A percentile compares a stretch with the other conserved stretches of the same genome.
phyloP scores from a whole-genome alignment of 257 asterid genomes.

The Solanum virginianum region DNA sequence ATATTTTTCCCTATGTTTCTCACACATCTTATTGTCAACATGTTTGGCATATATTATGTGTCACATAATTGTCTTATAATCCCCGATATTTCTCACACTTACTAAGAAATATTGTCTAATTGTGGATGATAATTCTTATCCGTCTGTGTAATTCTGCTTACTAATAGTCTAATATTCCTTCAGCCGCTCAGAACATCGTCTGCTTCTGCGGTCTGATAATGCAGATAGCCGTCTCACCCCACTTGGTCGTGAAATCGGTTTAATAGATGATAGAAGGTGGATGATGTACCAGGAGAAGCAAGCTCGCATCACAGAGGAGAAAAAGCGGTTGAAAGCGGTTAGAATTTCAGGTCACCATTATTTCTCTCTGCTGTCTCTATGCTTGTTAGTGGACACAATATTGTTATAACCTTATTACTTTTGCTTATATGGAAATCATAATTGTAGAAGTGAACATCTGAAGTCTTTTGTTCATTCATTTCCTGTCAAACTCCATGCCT shows the following conservation, averaged over 20 bases:
- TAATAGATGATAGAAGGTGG: conserved; percentile 83
- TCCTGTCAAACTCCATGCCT: not conserved
- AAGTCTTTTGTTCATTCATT: not conserved
- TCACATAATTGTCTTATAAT: too few relatives aligned
- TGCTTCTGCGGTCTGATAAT: conserved; percentile 87
- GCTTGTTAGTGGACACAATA: not conserved
- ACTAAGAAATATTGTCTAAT: not conserved
- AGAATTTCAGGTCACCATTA: conserved; percentile 56
- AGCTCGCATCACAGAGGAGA: conserved; percentile 67
- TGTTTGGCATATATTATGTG: too few relatives aligned
- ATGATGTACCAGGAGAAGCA: conserved; percentile 75
- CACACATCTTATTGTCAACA: too few relatives aligned
- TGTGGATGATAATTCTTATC: not conserved
- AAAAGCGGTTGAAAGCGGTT: conserved; percentile 57
- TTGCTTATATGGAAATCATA: not conserved
- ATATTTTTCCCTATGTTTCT: too few relatives aligned
- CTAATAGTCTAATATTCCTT: not conserved
- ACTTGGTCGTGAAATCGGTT: conserved; percentile 79
- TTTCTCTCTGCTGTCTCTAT: not conserved
- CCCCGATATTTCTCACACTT: not conserved
- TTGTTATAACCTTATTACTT: not conserved
- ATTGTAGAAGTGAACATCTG: not conserved
- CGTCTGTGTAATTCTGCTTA: not conserved
- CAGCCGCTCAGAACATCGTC: conserved; percentile 96
- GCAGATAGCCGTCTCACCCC: conserved; percentile 99